Evolutionary conservation across 106 monocot genomes (phyloP).

Genomic region (Dendrobium nobile): DNA sequence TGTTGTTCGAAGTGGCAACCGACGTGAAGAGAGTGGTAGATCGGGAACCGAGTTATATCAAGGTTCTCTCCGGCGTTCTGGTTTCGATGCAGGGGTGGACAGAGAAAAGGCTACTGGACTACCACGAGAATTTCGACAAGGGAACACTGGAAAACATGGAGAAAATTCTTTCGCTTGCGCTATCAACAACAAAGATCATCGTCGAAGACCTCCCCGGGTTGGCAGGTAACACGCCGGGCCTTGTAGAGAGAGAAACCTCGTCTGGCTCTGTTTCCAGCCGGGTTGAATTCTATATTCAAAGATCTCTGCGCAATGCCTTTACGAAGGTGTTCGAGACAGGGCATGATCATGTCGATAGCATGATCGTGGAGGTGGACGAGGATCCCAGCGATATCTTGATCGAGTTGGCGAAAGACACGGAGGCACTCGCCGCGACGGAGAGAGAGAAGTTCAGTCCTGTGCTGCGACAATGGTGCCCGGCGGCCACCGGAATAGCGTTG

Average conservation of each 20-base stretch:
- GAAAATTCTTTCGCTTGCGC: slow-evolving; percentile 28
- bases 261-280: background rate
- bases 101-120: slow-evolving; percentile 45
- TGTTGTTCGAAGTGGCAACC: slow-evolving; percentile 29
- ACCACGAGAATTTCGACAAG: slow-evolving; percentile 47
- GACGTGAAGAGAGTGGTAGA: slow-evolving; percentile 27
- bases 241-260: slow-evolving; percentile 3
- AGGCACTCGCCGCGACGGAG: slow-evolving; percentile 60
- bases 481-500: slow-evolving; percentile 46
- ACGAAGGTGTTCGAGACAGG: slow-evolving; percentile 66
- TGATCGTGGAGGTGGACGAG: slow-evolving; percentile 52
- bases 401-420: slow-evolving; percentile 59
- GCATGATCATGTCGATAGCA: slow-evolving; percentile 29
- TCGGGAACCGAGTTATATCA: slow-evolving; percentile 27
- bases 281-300: slow-evolving; percentile 44
- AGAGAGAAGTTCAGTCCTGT: slow-evolving; percentile 58
- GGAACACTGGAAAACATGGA: slow-evolving; percentile 32
- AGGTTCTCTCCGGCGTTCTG: slow-evolving; percentile 26
- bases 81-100: slow-evolving; percentile 46
- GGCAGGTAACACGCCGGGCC: slow-evolving; percentile 1
- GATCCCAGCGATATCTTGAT: slow-evolving; percentile 36
- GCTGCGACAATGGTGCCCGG: slow-evolving; percentile 61
- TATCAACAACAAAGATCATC: slow-evolving; percentile 33
- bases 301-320: slow-evolving; percentile 48
- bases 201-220: slow-evolving; percentile 24